phyloP scores from a whole-genome alignment of 352 stramenopile species.

The Detonula confervacea region DNA sequence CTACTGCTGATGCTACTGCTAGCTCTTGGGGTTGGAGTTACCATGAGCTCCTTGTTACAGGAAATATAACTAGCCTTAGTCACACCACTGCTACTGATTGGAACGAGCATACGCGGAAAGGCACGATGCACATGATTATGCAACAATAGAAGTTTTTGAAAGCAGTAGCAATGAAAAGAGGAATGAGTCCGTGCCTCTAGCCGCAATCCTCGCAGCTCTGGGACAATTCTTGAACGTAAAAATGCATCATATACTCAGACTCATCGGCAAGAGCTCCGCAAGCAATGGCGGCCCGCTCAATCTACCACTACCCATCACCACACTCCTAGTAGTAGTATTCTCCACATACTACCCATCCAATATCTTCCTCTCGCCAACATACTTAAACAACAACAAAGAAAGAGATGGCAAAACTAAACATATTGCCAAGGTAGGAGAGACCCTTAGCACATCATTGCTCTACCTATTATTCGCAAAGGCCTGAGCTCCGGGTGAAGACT shows the following conservation, averaged over 20 bases:
- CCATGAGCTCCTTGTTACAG: slow-evolving; percentile 57
- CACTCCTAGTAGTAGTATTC: slow-evolving; percentile 42
- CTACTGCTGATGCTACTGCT: slow-evolving; percentile 47
- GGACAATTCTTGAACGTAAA: slow-evolving; percentile 40
- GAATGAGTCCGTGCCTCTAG: slow-evolving; percentile 29
- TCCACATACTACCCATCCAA: slow-evolving; percentile 51
- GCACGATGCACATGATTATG: slow-evolving; percentile 41
- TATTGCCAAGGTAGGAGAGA: slow-evolving; percentile 51
- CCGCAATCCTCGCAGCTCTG: slow-evolving; percentile 23
- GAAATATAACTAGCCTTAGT: slow-evolving; percentile 63
- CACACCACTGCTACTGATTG: slow-evolving; percentile 80
- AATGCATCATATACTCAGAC: slow-evolving; percentile 13
- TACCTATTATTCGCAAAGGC: slow-evolving; percentile 85
- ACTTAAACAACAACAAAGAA: slow-evolving; percentile 2
- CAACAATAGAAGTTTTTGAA: slow-evolving; percentile 24
- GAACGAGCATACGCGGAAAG: slow-evolving; percentile 62
- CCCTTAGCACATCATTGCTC: slow-evolving; percentile 63
- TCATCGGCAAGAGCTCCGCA: not conserved
- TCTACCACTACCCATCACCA: slow-evolving; percentile 52
- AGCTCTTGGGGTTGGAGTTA: slow-evolving; percentile 66
- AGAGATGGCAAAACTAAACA: slow-evolving; percentile 19
- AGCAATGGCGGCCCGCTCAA: slow-evolving; percentile 15
- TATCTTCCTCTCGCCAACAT: slow-evolving; percentile 40
- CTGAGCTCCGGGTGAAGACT: slow-evolving; percentile 75
- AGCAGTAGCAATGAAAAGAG: slow-evolving; percentile 2